Conservation (phyloP, 257 asterid genomes). For the Euphrasia confusa region DNA sequence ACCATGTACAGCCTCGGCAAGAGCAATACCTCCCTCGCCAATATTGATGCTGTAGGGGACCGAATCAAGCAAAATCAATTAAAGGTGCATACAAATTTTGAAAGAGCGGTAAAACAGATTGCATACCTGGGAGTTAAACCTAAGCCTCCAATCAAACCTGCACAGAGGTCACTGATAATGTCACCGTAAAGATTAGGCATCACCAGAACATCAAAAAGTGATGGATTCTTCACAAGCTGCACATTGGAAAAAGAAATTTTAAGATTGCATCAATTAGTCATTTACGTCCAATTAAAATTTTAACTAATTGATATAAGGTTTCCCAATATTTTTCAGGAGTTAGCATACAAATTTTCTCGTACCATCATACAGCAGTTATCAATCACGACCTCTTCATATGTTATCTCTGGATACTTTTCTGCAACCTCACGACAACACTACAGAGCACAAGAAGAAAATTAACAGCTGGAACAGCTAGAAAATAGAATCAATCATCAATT, state of each 20-base stretch:
- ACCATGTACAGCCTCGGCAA: constrained; percentile 99
- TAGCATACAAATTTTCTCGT: constrained; percentile 22
- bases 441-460: constrained; percentile 26
- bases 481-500: constrained; percentile 1
- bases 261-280: constrained; percentile 10
- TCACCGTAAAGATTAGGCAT: constrained; percentile 62
- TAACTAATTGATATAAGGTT: constrained; percentile 15
- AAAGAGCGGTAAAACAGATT: constrained; percentile 8
- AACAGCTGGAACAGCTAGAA: constrained; percentile 26
- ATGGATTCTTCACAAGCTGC: constrained; percentile 91
- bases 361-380: constrained; percentile 99
- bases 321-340: constrained; percentile 8
- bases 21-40: constrained; percentile 98
- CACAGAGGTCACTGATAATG: constrained; percentile 73
- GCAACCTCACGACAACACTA: constrained; percentile 99
- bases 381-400: constrained; percentile 88
- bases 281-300: constrained; percentile 3
- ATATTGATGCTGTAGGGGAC: constrained; percentile 61
- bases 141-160: constrained; percentile 94
- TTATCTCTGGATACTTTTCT: constrained; percentile 81
- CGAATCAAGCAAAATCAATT: constrained; percentile 13
- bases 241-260: constrained; percentile 12
- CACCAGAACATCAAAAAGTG: constrained; percentile 79
- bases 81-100: constrained; percentile 5
- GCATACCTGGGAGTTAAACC: constrained; percentile 92